Evolutionary conservation across 768 basidiomycete species (phyloP).

Genomic region (Suillus weaverae): DNA sequence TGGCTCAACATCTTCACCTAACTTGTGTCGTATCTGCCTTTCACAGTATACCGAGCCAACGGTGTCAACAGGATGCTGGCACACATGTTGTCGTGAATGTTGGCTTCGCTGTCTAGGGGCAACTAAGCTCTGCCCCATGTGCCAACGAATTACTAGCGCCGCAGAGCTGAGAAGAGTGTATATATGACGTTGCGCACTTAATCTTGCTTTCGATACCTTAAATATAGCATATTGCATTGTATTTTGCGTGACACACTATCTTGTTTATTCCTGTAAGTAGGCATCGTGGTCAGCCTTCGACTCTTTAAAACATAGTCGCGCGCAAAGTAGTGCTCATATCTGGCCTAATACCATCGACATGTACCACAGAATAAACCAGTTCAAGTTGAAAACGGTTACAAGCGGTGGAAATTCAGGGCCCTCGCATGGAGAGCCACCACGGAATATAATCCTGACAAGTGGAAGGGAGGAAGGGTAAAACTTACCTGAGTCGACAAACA

Average conservation of each 20-base stretch:
- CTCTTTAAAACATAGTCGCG: not conserved
- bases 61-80: slow-evolving; percentile 84
- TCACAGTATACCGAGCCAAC: slow-evolving; percentile 79
- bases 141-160: slow-evolving; percentile 80
- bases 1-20: slow-evolving; percentile 31
- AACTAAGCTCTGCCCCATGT: slow-evolving; percentile 83
- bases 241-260: not conserved
- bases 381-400: slow-evolving; percentile 47
- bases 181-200: slow-evolving; percentile 39
- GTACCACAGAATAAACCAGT: slow-evolving; percentile 49
- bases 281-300: not conserved
- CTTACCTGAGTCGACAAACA: slow-evolving; percentile 29
- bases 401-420: slow-evolving; percentile 28
- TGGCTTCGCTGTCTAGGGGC: slow-evolving; percentile 84
- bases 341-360: slow-evolving; percentile 82
- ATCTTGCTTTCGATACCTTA: not conserved
- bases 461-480: slow-evolving; percentile 4
- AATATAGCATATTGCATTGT: not conserved
- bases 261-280: not conserved
- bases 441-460: slow-evolving; percentile 57
- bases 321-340: slow-evolving; percentile 63
- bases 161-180: slow-evolving; percentile 77
- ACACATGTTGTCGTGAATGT: slow-evolving; percentile 79
- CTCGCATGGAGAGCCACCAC: slow-evolving; percentile 51
- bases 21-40: slow-evolving; percentile 78